Percentiles rank a stretch among this genome's conserved stretches.
Evolutionary conservation across 2,329 filamentous ascomycete genomes (phyloP).

Genomic region (Colletotrichum sublineola): DNA sequence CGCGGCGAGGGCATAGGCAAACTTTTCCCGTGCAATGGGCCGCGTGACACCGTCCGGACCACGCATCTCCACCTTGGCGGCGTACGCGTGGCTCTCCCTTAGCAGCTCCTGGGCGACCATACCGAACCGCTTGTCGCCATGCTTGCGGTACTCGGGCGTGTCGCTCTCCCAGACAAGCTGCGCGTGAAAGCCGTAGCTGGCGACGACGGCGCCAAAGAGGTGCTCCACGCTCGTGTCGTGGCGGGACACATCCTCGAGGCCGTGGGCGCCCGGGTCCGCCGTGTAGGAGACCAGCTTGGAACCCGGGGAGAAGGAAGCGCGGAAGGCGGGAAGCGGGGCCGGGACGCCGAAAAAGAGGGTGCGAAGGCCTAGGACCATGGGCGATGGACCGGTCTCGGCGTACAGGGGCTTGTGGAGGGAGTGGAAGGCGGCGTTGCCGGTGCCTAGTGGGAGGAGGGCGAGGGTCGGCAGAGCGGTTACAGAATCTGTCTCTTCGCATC

Average conservation of each 20-base stretch:
- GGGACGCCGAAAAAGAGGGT: conserved; percentile 71
- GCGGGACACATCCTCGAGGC: conserved; percentile 44
- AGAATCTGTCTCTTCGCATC: conserved; percentile 51
- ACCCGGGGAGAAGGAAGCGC: conserved; percentile 71
- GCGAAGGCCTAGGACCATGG: conserved; percentile 64
- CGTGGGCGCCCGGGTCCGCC: conserved; percentile 32
- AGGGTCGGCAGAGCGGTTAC: conserved; percentile 57
- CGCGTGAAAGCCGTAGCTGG: conserved; percentile 91
- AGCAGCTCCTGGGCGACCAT: conserved; percentile 86
- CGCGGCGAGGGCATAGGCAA: conserved; percentile 83
- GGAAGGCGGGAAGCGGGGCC: conserved; percentile 71
- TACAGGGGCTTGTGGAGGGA: conserved; percentile 72
- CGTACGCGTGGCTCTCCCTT: conserved; percentile 64
- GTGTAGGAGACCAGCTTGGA: conserved; percentile 61
- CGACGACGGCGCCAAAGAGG: conserved; percentile 84
- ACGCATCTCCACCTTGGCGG: conserved; percentile 53
- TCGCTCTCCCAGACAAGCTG: conserved; percentile 92
- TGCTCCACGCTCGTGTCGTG: conserved; percentile 52
- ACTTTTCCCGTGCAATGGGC: conserved; percentile 56
- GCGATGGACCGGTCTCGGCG: conserved; percentile 52
- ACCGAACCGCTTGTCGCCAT: conserved; percentile 82
- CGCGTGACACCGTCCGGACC: conserved; percentile 38
- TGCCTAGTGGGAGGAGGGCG: conserved; percentile 71
- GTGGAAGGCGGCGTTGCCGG: conserved; percentile 75
- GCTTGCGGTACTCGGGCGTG: conserved; percentile 81